Conservation (phyloP, 164 flowering plant genomes). For the Protea cynaroides region DNA sequence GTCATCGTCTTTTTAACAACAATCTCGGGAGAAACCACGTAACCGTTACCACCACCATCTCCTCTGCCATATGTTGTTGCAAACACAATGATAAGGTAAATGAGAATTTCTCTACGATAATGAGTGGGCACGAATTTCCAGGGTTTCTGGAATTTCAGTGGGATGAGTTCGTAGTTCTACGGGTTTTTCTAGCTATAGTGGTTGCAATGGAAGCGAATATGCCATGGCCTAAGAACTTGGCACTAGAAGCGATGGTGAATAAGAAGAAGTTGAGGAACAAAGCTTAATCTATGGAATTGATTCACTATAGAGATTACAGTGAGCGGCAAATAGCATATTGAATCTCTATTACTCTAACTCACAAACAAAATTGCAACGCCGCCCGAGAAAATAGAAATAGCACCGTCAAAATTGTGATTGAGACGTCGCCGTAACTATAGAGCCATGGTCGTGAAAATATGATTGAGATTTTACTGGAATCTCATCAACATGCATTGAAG, state of each 20-base stretch:
- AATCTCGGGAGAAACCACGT: neutral
- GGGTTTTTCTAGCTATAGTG: constrained; percentile 6
- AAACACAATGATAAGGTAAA: neutral
- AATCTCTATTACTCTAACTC: too few relatives aligned
- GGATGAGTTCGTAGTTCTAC: neutral
- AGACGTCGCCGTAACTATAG: too few relatives aligned
- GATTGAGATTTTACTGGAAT: too few relatives aligned
- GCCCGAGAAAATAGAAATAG: too few relatives aligned
- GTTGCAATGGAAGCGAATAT: constrained; percentile 5
- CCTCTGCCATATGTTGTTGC: neutral
- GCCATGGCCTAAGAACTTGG: constrained; percentile 2
- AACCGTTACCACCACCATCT: neutral
- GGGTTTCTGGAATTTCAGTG: neutral
- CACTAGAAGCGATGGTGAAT: constrained; percentile 21
- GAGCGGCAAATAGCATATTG: too few relatives aligned
- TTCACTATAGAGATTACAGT: too few relatives aligned
- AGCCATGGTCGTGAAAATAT: too few relatives aligned
- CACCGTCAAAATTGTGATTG: too few relatives aligned
- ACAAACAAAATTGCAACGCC: too few relatives aligned
- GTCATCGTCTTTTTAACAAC: neutral
- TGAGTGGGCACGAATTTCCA: neutral
- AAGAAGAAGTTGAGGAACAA: constrained; percentile 27
- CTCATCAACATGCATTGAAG: too few relatives aligned
- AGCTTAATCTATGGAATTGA: too few relatives aligned
- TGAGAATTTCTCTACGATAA: neutral